phyloP scores from a whole-genome alignment of 2,329 filamentous ascomycete genomes.

The Aspergillus terreus region DNA sequence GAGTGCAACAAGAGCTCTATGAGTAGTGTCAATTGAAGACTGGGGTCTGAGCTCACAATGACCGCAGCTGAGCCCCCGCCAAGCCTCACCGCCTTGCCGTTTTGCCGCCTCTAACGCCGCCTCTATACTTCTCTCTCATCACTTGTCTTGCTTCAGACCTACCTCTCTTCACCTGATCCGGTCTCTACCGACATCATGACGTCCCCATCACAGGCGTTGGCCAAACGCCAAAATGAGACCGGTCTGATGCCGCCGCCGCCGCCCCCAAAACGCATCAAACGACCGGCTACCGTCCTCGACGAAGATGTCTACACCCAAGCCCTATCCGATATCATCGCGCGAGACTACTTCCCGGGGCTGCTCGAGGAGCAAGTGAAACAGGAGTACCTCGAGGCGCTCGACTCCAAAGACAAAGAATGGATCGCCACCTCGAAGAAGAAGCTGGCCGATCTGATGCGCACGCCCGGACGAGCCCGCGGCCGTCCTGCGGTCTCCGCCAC shows the following conservation, averaged over 20 bases:
- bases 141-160: not conserved
- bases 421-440: conserved; percentile 74
- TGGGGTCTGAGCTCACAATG: not conserved
- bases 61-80: not conserved
- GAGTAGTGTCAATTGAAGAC: not conserved
- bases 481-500: conserved; percentile 5
- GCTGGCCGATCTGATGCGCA: conserved; percentile 71
- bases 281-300: conserved; percentile 81
- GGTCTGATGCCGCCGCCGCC: conserved; percentile 87
- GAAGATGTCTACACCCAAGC: conserved; percentile 91
- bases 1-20: conserved; percentile 1
- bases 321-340: conserved; percentile 87
- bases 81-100: not conserved
- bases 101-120: not conserved
- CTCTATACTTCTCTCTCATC: not conserved
- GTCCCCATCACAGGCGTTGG: conserved; percentile 28
- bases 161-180: not conserved
- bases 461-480: conserved; percentile 57
- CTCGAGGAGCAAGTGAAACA: conserved; percentile 81
- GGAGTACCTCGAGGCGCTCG: conserved; percentile 87
- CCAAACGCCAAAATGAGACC: conserved; percentile 32
- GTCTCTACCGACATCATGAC: conserved; percentile 20
- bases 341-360: conserved; percentile 94
- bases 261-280: conserved; percentile 81
- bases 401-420: conserved; percentile 81